phyloP scores from a whole-genome alignment of 2,329 filamentous ascomycete genomes.

The Colletotrichum ledebouriae region DNA sequence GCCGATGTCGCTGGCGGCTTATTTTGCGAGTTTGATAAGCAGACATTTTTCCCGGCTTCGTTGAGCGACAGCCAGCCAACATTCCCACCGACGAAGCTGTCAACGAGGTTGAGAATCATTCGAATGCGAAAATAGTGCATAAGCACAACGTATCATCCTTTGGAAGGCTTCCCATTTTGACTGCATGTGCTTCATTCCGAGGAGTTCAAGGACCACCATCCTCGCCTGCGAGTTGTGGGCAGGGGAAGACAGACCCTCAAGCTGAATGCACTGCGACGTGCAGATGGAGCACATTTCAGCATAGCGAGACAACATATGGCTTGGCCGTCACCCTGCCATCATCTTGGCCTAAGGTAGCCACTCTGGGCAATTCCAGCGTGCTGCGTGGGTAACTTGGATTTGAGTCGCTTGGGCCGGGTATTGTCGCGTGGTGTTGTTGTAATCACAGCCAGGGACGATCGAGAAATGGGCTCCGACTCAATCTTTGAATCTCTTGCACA shows the following conservation, averaged over 20 bases:
- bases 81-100: no score
- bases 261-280: background rate
- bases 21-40: background rate
- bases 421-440: background rate
- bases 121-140: background rate
- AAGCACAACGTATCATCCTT: no score
- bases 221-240: background rate
- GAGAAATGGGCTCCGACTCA: background rate
- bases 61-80: no score
- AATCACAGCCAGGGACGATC: background rate
- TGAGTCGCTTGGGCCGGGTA: background rate
- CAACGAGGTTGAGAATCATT: background rate
- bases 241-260: background rate
- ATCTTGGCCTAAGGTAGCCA: slow-evolving; percentile 3
- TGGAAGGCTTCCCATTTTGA: no score
- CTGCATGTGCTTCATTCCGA: no score
- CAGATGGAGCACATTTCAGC: background rate
- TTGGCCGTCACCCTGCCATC: background rate
- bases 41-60: background rate
- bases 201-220: background rate
- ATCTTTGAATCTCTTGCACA: no score
- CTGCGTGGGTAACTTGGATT: background rate
- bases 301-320: background rate
- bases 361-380: background rate
- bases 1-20: slow-evolving; percentile 22